phyloP scores from a whole-genome alignment of 768 basidiomycete genomes.

The Heimioporus sp. region DNA sequence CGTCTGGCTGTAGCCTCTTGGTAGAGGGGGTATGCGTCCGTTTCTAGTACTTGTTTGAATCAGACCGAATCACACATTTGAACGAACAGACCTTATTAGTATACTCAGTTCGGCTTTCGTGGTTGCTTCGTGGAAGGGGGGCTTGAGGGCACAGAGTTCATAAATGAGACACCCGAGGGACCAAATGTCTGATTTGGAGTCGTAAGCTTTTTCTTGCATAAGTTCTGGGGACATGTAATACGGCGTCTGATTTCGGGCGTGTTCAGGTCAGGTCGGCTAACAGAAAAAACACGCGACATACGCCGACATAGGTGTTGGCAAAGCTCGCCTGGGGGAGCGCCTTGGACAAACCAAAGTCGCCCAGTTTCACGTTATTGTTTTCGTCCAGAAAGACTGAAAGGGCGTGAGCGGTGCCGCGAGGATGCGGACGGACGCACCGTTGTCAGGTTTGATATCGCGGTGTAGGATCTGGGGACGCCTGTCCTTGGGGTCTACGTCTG shows the following conservation, averaged over 20 bases:
- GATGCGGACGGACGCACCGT: constrained; percentile 54
- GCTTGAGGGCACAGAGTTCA: constrained; percentile 91
- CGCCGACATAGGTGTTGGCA: constrained; percentile 96
- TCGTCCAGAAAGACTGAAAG: constrained; percentile 84
- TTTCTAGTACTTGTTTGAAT: constrained; percentile 43
- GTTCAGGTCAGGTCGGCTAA: not conserved
- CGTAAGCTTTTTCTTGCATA: constrained; percentile 96
- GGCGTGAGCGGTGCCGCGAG: not conserved
- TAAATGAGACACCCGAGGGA: constrained; percentile 95
- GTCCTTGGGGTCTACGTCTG: constrained; percentile 43
- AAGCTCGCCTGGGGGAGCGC: constrained; percentile 86
- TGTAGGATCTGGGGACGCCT: constrained; percentile 80
- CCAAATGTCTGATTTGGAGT: constrained; percentile 99
- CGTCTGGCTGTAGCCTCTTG: constrained; percentile 75
- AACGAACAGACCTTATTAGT: constrained; percentile 64
- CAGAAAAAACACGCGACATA: constrained; percentile 38
- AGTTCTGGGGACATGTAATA: constrained; percentile 99
- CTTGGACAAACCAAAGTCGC: constrained; percentile 96
- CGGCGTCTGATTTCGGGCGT: constrained; percentile 66
- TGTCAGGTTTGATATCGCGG: constrained; percentile 96
- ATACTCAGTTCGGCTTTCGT: constrained; percentile 85
- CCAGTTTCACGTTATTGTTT: constrained; percentile 84
- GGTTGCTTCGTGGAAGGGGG: constrained; percentile 91
- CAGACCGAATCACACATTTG: not conserved
- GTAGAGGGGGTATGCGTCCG: constrained; percentile 88